Evolutionary conservation across 2,329 filamentous ascomycete genomes (phyloP).

Genomic region (Lecanosticta acicola): DNA sequence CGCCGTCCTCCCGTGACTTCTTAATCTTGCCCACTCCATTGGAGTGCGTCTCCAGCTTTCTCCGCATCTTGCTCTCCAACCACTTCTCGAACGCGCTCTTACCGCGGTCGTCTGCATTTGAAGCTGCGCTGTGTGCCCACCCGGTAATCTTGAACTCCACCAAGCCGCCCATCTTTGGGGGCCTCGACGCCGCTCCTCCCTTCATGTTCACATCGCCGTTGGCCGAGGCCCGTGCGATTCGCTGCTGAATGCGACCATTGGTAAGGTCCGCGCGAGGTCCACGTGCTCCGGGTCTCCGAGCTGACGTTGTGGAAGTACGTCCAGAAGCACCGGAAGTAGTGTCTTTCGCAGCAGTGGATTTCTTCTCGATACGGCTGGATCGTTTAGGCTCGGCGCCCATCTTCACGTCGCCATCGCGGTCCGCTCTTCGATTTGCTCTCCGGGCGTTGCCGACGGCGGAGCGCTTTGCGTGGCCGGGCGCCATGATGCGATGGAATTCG

Average conservation of each 20-base stretch:
- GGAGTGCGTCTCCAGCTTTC: slow-evolving; percentile 25
- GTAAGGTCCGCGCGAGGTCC: slow-evolving; percentile 12
- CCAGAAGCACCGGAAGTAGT: slow-evolving; percentile 1
- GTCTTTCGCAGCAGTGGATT: slow-evolving; percentile 21
- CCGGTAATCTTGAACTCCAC: slow-evolving; percentile 38
- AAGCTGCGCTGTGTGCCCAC: slow-evolving; percentile 37
- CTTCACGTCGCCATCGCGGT: slow-evolving; percentile 53
- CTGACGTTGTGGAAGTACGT: slow-evolving; percentile 5
- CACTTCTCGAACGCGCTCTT: slow-evolving; percentile 36
- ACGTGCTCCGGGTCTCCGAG: background rate
- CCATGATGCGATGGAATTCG: too few species aligned
- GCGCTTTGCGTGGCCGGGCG: too few species aligned
- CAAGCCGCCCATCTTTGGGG: slow-evolving; percentile 18
- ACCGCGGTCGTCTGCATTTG: slow-evolving; percentile 31
- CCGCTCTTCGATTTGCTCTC: background rate
- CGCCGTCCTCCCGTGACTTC: slow-evolving; percentile 34
- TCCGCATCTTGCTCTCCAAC: slow-evolving; percentile 37
- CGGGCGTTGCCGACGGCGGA: too few species aligned
- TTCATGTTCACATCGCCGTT: slow-evolving; percentile 26
- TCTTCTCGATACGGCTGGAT: slow-evolving; percentile 28
- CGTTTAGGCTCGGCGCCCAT: slow-evolving; percentile 46
- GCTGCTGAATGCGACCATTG: slow-evolving; percentile 22
- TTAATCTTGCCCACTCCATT: slow-evolving; percentile 33
- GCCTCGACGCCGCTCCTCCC: slow-evolving; percentile 12
- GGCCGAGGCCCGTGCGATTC: slow-evolving; percentile 22